Evolutionary conservation across 192 early-diverging fungal genomes (phyloP), one percentile per base, ranked within the genome.

Genomic region (Umbelopsis vinacea): DNA sequence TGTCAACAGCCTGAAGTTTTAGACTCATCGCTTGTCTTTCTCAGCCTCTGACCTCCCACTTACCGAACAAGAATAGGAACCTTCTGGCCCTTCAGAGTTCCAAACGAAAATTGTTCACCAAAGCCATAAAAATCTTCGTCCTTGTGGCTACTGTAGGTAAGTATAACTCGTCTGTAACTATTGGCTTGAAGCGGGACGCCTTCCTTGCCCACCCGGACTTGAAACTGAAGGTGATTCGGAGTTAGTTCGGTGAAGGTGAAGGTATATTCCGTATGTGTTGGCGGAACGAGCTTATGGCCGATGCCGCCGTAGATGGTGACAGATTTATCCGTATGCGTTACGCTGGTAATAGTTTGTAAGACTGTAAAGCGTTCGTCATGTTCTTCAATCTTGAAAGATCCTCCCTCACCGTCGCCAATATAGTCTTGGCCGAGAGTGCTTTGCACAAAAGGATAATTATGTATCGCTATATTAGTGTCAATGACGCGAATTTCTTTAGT

Each of bases 111-210:
- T 33, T 83, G 82, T 40, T 83, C 76, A 46, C 82, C 82, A 70
- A 83, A 83, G 1, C 82, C 82, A 75, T 81, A 83, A 57, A 83
- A 74, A 0, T 78, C 52, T 75, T 83, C 82, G 11, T 78, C 80
- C 14, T 46, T 60, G 24, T 67, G 52, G 26, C 73, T 71, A 7
- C 29, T 70, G n/a, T 54, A 73, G 0, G 72, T 71, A 11, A 82
- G 40, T 1, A 83, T 46, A 1, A 75, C 17, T 43, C 77, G 69
- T 14, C 55, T 26, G 33, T 78, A 74, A 1, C 70, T 43, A 5
- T 57, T 45, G 0, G 46, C 11, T 6, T 52, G 69, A 38, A 43
- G 15, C 6, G 35, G n/a, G 14, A 19, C 24, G 17, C 38, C 46
- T 23, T 52, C 24, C 6, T 35, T 40, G 38, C 50, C 69, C 10